phyloP scores from a whole-genome alignment of 2,329 filamentous ascomycete species.

The Colletotrichum musicola region DNA sequence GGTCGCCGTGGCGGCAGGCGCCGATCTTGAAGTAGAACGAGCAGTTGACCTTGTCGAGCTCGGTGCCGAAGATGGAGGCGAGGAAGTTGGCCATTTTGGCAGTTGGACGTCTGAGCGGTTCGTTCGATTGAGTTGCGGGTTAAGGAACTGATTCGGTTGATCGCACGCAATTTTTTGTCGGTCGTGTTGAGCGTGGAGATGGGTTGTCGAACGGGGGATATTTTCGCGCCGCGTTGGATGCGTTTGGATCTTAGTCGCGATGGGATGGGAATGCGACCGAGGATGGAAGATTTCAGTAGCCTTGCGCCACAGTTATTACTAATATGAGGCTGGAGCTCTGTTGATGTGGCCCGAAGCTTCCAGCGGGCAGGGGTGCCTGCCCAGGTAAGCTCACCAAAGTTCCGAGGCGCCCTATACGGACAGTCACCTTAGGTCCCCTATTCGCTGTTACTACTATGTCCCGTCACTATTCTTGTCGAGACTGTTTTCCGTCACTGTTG shows the following conservation, averaged over 20 bases:
- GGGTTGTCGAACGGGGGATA: not conserved
- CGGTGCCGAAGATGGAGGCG: constrained; percentile 98
- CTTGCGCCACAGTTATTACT: constrained; percentile 36
- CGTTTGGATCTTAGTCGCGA: constrained; percentile 17
- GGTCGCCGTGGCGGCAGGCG: constrained; percentile 97
- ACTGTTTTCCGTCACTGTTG: too few relatives aligned
- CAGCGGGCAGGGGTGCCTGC: not conserved
- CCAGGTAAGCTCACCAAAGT: too few relatives aligned
- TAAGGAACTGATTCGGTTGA: too few relatives aligned
- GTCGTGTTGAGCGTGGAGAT: constrained; percentile 11
- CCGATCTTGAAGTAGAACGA: constrained; percentile 99
- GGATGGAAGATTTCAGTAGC: constrained; percentile 33
- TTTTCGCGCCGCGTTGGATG: too few relatives aligned
- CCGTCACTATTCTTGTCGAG: too few relatives aligned
- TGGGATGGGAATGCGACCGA: constrained; percentile 26
- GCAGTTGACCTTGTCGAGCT: constrained; percentile 99
- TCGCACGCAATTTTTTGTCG: too few relatives aligned
- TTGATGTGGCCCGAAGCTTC: not conserved
- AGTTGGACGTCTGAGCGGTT: constrained; percentile 9
- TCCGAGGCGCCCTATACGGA: too few relatives aligned
- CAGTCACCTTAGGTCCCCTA: too few relatives aligned
- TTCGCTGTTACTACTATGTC: too few relatives aligned
- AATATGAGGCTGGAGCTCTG: constrained; percentile 28
- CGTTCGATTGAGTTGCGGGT: not conserved
- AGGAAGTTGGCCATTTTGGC: constrained; percentile 92